Base-by-base conservation (phyloP, 2,329 filamentous ascomycete species). In the Massarina eburnea region DNA sequence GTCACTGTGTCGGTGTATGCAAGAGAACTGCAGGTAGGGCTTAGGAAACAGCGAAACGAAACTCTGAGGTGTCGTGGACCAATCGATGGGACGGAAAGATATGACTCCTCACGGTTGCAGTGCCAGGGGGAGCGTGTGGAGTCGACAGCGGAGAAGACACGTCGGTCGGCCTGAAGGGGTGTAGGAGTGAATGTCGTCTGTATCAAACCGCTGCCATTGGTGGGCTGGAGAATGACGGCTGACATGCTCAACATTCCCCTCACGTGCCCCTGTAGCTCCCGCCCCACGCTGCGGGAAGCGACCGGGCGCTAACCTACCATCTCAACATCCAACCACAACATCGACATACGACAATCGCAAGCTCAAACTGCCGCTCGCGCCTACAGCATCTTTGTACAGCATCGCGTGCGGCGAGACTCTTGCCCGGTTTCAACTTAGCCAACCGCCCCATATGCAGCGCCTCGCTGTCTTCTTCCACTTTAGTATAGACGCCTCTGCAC, bases 401-500 rank as follows among this genome's bases (percentile, higher is more conserved):
- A 49, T 41, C 48, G 18, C 46, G 43, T 47, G 49, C 45, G 51
- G 45, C 58, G 52, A 56, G 56, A 57, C 58, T 49, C 51, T 55
- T 52, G 54, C 55, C 59, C 58, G 58, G 66, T 70, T 70, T 68
- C 65, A 68, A 52, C 51, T 55, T 62, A 54, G 47, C 66, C 62
- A 68, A 54, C 62, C 66, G 64, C 66, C 63, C 58, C 46, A 48
- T 48, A 57, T 59, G 59, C 64, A 61, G 67, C 66, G 66, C 63
- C 41, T 66, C 58, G 63, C 63, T 61, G 40, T 44, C 39, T 48
- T 41, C 51, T 59, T 47, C 57, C 52, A 34, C 38, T 51, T 56
- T 46, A 35, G 59, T 49, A 48, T 41, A 53, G 47, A 51, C 47
- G 39, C 45, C 45, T 54, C 52, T 58, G 51, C 58, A 58, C 51